Base-by-base conservation (phyloP, 108 stramenopile genomes). In the Fragilariopsis cylindrus region DNA sequence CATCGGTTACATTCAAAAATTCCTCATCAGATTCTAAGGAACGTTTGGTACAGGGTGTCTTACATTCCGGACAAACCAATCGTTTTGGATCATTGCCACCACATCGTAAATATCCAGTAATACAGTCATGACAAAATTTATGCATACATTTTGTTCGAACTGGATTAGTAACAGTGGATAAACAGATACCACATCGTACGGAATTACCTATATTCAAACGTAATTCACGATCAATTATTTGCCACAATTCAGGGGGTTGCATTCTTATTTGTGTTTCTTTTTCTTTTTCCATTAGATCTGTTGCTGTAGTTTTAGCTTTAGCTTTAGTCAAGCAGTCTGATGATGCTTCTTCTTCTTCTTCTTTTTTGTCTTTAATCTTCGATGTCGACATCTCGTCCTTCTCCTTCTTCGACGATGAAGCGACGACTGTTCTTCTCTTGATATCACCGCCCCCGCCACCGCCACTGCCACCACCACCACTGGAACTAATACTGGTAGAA, bases 1-100 rank as follows among this genome's bases (percentile, higher is more conserved):
- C 76, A 18, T 50, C 69, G 47, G 75, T 79, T 52, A 90, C 43
- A 5, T 85, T 80, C 48, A 84, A 76, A 54, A 94, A 75, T 9
- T 87, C 75, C 55, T 39, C 70, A 57, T 13, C n/a, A 43, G 44
- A 66, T 72, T 71, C 74, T 60, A 67, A 73, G 52, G 21, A 75
- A 50, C 86, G 82, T 21, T 76, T 80, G 47, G 77, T 75, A 21
- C 70, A 54, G 30, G 62, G 55, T 1, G 72, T 72, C 39, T 89
- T 79, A 72, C 90, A 93, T 48, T 81, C 77, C 12, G 90, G 92
- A 76, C 93, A 94, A 0, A 30, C 30, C 30, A 50, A 73, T 70
- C 2, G 75, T 6, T n/a, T 16, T 30, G 30, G 30, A 47, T 48
- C 62, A 54, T 60, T 57, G 50, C 43, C 18, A 42, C 49, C 53